phyloP scores from a whole-genome alignment of 192 early-diverging fungal genomes.

The Piromyces sp. region DNA sequence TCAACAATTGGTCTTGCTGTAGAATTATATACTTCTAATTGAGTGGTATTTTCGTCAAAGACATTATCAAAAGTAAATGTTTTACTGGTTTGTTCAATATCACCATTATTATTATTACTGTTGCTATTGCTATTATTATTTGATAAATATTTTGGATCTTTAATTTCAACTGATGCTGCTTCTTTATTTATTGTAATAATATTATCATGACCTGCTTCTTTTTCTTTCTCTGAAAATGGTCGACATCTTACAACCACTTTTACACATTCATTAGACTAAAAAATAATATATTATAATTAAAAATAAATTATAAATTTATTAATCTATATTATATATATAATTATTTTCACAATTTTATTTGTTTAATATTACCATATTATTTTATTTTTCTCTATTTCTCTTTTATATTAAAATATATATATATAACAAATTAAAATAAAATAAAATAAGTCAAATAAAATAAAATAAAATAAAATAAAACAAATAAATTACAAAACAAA shows the following conservation, averaged over 20 bases:
- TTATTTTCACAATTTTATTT: no score
- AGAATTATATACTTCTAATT: slow-evolving; percentile 22
- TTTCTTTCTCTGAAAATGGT: slow-evolving; percentile 42
- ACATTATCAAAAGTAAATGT: slow-evolving; percentile 13
- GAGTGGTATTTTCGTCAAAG: slow-evolving; percentile 10
- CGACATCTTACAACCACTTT: slow-evolving; percentile 41
- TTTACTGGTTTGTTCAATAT: slow-evolving; percentile 21
- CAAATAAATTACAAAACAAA: no score
- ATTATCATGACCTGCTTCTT: slow-evolving; percentile 28
- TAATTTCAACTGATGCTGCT: slow-evolving; percentile 22
- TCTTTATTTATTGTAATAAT: slow-evolving; percentile 29
- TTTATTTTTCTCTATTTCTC: no score
- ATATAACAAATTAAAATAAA: no score
- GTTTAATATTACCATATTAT: no score
- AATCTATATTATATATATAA: no score
- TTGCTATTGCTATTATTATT: not conserved
- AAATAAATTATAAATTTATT: no score
- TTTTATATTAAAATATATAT: no score
- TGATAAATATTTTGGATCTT: slow-evolving; percentile 13
- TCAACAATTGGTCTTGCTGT: slow-evolving; percentile 48
- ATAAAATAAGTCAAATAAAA: no score
- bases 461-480: no score
- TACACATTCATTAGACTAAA: slow-evolving; percentile 26
- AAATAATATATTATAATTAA: no score
- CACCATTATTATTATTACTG: not conserved